phyloP scores from a whole-genome alignment of 176 grass and related monocot genomes.

The Poa annua region DNA sequence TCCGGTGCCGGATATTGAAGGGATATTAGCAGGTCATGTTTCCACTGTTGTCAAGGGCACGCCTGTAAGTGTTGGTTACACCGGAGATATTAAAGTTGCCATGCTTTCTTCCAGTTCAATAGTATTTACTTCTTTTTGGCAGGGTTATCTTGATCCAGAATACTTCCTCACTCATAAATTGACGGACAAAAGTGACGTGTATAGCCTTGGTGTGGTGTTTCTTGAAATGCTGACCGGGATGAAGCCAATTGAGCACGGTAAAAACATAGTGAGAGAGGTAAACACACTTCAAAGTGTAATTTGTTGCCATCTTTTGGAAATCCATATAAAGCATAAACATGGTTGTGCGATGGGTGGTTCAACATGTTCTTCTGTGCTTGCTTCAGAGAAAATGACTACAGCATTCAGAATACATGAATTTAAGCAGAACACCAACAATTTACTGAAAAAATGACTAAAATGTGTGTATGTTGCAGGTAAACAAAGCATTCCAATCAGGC shows the following conservation, averaged over 20 bases:
- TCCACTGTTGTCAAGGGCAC: slow-evolving; percentile 95
- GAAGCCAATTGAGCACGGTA: slow-evolving; percentile 88
- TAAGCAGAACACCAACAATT: neutral
- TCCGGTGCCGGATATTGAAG: slow-evolving; percentile 65
- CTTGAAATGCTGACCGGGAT: slow-evolving; percentile 84
- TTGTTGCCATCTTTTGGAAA: neutral
- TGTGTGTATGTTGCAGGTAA: slow-evolving; percentile 54
- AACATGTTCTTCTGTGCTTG: neutral
- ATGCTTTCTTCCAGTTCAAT: slow-evolving; percentile 2
- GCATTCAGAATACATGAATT: neutral
- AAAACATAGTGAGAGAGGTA: slow-evolving; percentile 99
- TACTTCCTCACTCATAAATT: slow-evolving; percentile 93
- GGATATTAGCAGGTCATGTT: slow-evolving; percentile 58
- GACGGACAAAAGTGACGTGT: slow-evolving; percentile 94
- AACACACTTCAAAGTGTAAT: neutral
- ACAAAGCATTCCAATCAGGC: slow-evolving; percentile 63
- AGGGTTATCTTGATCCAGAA: slow-evolving; percentile 98
- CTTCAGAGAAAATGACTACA: slow-evolving; percentile 19
- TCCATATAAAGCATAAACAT: slow-evolving; percentile 7
- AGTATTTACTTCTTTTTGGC: slow-evolving; percentile 33
- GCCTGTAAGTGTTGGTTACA: slow-evolving; percentile 61
- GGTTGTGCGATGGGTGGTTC: neutral
- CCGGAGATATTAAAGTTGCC: neutral
- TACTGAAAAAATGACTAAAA: slow-evolving; percentile 25
- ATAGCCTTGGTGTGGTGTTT: slow-evolving; percentile 88